Percentiles rank a stretch among this genome's conserved stretches.
These are phyloP conservation scores for Gnaphalium uliginosum DNA, from an alignment of 129 eudicot species.

Conservation along the genomic window DNA sequence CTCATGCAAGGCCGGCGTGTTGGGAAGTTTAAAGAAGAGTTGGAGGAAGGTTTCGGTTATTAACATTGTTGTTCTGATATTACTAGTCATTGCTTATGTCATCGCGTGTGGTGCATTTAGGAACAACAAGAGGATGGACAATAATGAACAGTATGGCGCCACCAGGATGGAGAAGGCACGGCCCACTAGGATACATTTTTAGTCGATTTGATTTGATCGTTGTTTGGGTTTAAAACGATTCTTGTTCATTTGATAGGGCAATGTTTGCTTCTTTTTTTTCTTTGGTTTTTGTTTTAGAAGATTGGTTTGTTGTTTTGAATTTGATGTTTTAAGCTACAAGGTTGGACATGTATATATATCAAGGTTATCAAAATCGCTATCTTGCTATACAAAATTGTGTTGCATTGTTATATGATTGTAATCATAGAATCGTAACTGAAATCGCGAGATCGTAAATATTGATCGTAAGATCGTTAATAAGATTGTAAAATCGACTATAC, in stretches of 20 bases:
- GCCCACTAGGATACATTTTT: conserved; percentile 81
- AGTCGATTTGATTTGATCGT: conserved; percentile 11
- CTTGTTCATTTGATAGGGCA: conserved; percentile 16
- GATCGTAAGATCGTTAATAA: too few relatives aligned
- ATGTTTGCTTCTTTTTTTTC: background rate
- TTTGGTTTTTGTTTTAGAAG: background rate
- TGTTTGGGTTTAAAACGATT: conserved; percentile 27
- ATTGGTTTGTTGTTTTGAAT: conserved; percentile 16
- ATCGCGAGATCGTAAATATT: too few relatives aligned
- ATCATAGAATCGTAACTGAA: too few relatives aligned
- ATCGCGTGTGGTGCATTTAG: conserved; percentile 78
- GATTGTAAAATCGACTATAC: too few relatives aligned
- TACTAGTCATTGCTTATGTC: conserved; percentile 72
- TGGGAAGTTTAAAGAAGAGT: conserved; percentile 82
- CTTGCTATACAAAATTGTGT: too few relatives aligned
- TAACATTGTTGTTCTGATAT: conserved; percentile 70
- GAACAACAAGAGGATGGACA: conserved; percentile 83
- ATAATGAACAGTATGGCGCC: conserved; percentile 77
- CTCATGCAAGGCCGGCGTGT: conserved; percentile 90
- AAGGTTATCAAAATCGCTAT: too few relatives aligned
- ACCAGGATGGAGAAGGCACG: conserved; percentile 88
- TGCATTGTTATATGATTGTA: too few relatives aligned
- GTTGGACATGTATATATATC: background rate
- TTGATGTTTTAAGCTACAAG: background rate
- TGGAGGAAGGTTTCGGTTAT: conserved; percentile 95